Evolutionary conservation across 2,329 filamentous ascomycete species (phyloP).

Genomic region (Paecilomyces formosus): DNA sequence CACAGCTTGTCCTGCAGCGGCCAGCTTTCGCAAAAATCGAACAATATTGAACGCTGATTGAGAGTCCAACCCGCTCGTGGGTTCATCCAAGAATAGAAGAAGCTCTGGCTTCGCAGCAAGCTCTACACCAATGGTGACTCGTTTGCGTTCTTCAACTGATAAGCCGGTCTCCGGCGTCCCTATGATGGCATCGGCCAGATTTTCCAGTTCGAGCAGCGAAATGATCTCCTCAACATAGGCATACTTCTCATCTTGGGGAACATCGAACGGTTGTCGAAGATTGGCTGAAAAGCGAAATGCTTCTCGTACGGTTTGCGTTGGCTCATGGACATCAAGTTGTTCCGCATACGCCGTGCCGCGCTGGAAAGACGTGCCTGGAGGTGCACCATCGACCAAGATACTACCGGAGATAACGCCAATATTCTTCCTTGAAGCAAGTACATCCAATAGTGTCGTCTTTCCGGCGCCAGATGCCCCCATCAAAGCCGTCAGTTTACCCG

Average conservation of each 20-base stretch:
- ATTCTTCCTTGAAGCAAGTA: conserved; percentile 38
- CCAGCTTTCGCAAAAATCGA: conserved; percentile 54
- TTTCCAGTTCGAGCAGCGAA: conserved; percentile 61
- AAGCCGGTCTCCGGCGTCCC: conserved; percentile 53
- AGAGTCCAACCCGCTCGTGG: conserved; percentile 60
- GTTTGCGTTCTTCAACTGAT: conserved; percentile 59
- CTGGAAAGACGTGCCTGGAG: conserved; percentile 43
- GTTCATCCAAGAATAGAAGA: conserved; percentile 58
- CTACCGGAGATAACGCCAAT: conserved; percentile 37
- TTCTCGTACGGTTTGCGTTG: conserved; percentile 59
- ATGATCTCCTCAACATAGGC: conserved; percentile 62
- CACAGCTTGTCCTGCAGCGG: conserved; percentile 72
- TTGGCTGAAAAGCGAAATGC: conserved; percentile 60
- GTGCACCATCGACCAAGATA: conserved; percentile 38
- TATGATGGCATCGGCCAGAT: conserved; percentile 58
- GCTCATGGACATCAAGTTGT: conserved; percentile 61
- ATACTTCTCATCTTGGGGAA: conserved; percentile 55
- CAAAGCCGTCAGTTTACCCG: conserved; percentile 68
- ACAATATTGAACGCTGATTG: conserved; percentile 61
- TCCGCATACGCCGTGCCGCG: conserved; percentile 49
- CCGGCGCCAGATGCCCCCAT: conserved; percentile 67
- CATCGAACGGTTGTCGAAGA: conserved; percentile 54
- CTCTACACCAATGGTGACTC: conserved; percentile 58
- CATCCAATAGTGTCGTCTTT: conserved; percentile 43
- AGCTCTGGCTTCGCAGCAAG: conserved; percentile 53